Evolutionary conservation across 306 rosid genomes (phyloP).

Genomic region (Prunus dulcis): DNA sequence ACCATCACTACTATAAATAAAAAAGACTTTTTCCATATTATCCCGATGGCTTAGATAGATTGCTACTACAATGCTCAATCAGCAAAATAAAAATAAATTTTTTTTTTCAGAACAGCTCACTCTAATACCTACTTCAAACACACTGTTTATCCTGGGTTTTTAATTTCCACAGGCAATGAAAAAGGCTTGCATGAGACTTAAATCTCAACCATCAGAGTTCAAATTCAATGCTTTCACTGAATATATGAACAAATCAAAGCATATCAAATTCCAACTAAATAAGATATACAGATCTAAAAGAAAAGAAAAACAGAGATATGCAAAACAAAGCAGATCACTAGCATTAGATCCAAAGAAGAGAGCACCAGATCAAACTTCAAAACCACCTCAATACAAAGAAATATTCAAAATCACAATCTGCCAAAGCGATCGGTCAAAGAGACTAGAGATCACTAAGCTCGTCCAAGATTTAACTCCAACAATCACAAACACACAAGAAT

Average conservation of each 20-base stretch:
- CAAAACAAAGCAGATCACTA: neutral
- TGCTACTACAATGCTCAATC: neutral
- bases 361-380: slow-evolving; percentile 34
- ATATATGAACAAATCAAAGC: neutral
- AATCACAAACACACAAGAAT: neutral
- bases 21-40: no score
- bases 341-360: slow-evolving; percentile 10
- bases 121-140: neutral
- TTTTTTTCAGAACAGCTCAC: neutral
- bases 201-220: neutral
- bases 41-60: no score
- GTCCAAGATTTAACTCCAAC: slow-evolving; percentile 30
- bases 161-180: neutral
- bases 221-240: no score
- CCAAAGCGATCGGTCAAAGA: neutral
- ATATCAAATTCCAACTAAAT: neutral
- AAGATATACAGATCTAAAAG: slow-evolving; percentile 12
- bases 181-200: neutral
- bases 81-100: neutral
- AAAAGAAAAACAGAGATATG: no score
- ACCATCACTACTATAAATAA: neutral
- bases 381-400: slow-evolving; percentile 11
- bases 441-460: neutral
- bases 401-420: neutral
- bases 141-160: neutral